Evolutionary conservation across 1,139 yeast species (phyloP), one percentile per base, ranked within the genome.

Genomic region (Yamadazyma mexicana): DNA sequence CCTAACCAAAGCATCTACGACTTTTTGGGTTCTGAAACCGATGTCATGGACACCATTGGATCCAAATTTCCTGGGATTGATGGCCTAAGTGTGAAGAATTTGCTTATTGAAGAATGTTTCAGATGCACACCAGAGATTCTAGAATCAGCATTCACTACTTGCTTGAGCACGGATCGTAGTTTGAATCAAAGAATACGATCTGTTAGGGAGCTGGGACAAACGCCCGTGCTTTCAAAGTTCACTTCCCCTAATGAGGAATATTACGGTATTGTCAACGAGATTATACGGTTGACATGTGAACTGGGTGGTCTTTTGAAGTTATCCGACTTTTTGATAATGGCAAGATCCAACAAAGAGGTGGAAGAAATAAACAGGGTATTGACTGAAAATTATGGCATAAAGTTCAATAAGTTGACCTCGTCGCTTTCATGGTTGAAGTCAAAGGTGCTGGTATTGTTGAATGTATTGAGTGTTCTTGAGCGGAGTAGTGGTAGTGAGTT

Each of bases 1-100:
- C 78, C 81, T 1, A 72, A 81, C 54, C 95, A 86, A 56, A 75
- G 85, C 39, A 81, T 86, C 17, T 86, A 82, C 55, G 79, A 71
- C 22, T 85, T 84, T 54, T 53, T 82, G 28, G 87, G 88, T 0
- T 69, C 81, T 1, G 64, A 68, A 33, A 70, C 72, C 0, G 49
- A 54, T 7, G 45, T 63, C 12, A 58, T 70, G 51, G 39, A 50
- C 14, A 42, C 50, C 3, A 45, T 70, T 17, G 51, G 48, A 8
- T 20, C 40, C 4, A 61, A 59, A 1, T 59, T 75, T 33, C 57
- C 61, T 2, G 51, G 55, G 1, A 57, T 74, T 29, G 58, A 62
- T 1, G 52, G 55, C 1, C 49, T 55, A 30, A 35, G 49, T 1
- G 47, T 65, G 1, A 52, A 54, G 3, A 62, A 62, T 27, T 48